Evolutionary conservation across 768 basidiomycete species (phyloP), one percentile per base, ranked within the genome.

Genomic region (Sporobolomyces pararoseus): DNA sequence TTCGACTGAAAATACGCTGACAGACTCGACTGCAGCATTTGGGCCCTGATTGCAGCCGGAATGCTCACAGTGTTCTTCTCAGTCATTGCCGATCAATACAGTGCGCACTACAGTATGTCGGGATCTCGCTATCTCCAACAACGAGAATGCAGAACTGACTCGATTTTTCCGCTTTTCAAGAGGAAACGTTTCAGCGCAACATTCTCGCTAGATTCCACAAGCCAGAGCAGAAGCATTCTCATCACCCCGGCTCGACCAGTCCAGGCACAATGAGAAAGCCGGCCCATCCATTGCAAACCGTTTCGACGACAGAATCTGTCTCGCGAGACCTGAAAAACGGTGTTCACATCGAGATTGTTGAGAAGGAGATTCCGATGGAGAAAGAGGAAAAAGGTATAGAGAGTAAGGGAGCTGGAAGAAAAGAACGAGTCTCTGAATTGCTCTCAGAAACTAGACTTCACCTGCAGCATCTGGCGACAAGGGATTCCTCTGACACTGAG

Each of bases 11-110:
- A 9, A 9, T 42, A 17, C 39, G 17, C 10, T 42, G 39, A 9
- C 39, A 4, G 21, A 13, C 53, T 4, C 14, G 21, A 13, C 53
- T 4, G 16, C 35, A 60, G 65, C 25, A 35, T 72, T 7, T 72
- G 71, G 71, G 63, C 57, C 0, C 12, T 72, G 0, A 23, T 35
- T 1, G 71, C 62, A 19, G 71, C 66, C 0, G 71, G 66, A 23
- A 35, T 53, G 46, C 46, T 72, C 13, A 72, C 71, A 0, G 57
- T 72, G 2, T 46, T 72, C 44, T 68, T 67, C 47, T 67, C 70
- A 1, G 23, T 61, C n/a, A 2, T 61, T 5, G 59, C 46, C 5
- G 59, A 61, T 47, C 44, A 23, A 23, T 61, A 61, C 46, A 14
- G 10, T 7, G 21, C 29, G 7, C 44, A 35, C n/a, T 35, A 61